Evolutionary conservation across 768 basidiomycete genomes (phyloP), one percentile per base, ranked within the genome.

Genomic region (Panaeolus cyanescens): DNA sequence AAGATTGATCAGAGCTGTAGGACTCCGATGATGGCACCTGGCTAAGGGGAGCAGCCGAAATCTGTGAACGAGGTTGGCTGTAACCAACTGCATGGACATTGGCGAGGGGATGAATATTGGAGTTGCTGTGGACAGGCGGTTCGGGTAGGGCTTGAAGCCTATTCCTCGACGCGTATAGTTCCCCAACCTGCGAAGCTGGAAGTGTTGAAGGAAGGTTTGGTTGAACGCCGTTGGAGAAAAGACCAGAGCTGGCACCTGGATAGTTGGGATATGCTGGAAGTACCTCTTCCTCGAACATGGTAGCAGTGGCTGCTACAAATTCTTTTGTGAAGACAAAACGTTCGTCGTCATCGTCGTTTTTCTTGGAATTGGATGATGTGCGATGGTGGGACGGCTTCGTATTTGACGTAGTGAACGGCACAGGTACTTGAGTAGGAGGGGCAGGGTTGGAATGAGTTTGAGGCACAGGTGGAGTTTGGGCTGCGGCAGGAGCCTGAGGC

Each of bases 321-420:
- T 74, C 71, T 20, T 69, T 65, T n/a, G 65, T 65, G 65, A 79
- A 77, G 3, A 68, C 74, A 67, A 79, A 79, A 4, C 73, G 72
- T 37, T 72, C 73, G 17, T 79, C 76, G 33, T 75, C 75, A 33
- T 71, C 70, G 12, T 68, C 66, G 37, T 65, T 66, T 39, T 65
- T 60, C 32, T 56, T 58, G 19, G 62, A 32, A 19, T 62, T 30
- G 54, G 62, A 37, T 1, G 63, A 33, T 30, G 62, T 19, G 22
- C 54, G 59, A 20, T 56, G 61, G 31, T 32, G 45, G 32, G 20
- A n/a, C n/a, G n/a, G 37, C 40, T 30, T 57, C 37, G 57, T 20
- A 54, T n/a, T 32, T 34, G 56, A 40, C 36, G 50, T 25, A 15
- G 40, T 9, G 32, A 53, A 19, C 6, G 17, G 15, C n/a, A 32